Evolutionary conservation across 352 stramenopile species (phyloP).

Genomic region (Phytopythium boreale): DNA sequence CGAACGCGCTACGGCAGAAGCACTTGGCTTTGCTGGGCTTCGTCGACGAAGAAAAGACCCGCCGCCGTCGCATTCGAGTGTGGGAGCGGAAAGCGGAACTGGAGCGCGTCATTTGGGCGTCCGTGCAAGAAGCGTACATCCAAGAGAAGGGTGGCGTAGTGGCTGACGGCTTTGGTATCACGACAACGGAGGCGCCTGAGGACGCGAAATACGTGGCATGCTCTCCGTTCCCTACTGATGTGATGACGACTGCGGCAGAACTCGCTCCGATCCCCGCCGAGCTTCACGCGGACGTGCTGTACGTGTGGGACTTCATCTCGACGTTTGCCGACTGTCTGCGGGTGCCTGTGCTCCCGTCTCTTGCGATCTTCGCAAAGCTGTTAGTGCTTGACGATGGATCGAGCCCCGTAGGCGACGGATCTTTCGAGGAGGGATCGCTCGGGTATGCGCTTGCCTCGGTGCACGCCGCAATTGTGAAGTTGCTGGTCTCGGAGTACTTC

Average conservation of each 20-base stretch:
- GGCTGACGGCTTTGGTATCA: neutral
- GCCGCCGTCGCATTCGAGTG: constrained; percentile 47
- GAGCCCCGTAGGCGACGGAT: constrained; percentile 43
- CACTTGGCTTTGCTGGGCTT: constrained; percentile 62
- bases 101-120: constrained; percentile 50
- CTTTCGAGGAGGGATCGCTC: constrained; percentile 51
- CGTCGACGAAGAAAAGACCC: constrained; percentile 63
- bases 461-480: constrained; percentile 49
- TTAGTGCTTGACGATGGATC: constrained; percentile 42
- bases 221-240: constrained; percentile 29
- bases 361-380: constrained; percentile 50
- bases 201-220: neutral
- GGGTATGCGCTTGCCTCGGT: constrained; percentile 42
- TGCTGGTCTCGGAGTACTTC: constrained; percentile 61
- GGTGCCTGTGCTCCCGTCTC: constrained; percentile 43
- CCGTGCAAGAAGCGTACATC: constrained; percentile 44
- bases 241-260: constrained; percentile 30
- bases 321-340: constrained; percentile 69
- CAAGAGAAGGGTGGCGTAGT: constrained; percentile 1
- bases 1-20: constrained; percentile 41
- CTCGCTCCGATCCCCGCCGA: constrained; percentile 38
- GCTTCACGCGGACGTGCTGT: constrained; percentile 55
- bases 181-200: neutral
- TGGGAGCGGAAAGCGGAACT: constrained; percentile 50
- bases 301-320: constrained; percentile 75